Evolutionary conservation across 352 stramenopile species (phyloP).

Genomic region (Phytopythium ostracodes): DNA sequence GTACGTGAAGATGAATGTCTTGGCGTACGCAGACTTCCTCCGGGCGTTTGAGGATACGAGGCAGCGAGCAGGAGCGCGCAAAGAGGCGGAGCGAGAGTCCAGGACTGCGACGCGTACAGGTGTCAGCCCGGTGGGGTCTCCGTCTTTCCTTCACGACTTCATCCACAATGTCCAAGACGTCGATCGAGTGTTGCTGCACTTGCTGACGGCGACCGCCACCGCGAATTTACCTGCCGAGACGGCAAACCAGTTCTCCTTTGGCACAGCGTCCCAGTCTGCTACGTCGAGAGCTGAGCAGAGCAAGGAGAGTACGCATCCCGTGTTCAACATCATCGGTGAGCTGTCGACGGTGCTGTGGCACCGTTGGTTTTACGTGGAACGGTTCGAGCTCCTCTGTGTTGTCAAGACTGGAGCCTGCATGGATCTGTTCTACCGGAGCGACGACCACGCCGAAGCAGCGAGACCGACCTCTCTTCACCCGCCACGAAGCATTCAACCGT

Average conservation of each 20-base stretch:
- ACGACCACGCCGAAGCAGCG: constrained; percentile 25
- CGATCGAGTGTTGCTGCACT: constrained; percentile 76
- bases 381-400: constrained; percentile 78
- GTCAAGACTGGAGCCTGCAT: constrained; percentile 62
- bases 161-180: constrained; percentile 85
- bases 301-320: constrained; percentile 62
- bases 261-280: constrained; percentile 33
- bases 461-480: neutral
- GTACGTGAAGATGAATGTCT: constrained; percentile 85
- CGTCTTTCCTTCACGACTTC: constrained; percentile 68
- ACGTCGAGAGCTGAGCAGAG: constrained; percentile 18
- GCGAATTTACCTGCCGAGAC: constrained; percentile 17
- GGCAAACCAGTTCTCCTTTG: constrained; percentile 69
- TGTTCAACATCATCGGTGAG: constrained; percentile 89
- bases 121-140: constrained; percentile 21
- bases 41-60: constrained; percentile 73
- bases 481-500: neutral
- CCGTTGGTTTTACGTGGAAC: constrained; percentile 87
- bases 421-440: constrained; percentile 61
- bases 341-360: constrained; percentile 86
- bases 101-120: neutral
- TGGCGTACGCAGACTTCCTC: constrained; percentile 79
- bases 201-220: constrained; percentile 70
- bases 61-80: constrained; percentile 17
- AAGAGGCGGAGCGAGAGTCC: constrained; percentile 7